A percentile compares a stretch with the other conserved stretches of the same genome.
Conservation (phyloP, 768 basidiomycete species). For the Pilatotrama ljubarskyi region DNA sequence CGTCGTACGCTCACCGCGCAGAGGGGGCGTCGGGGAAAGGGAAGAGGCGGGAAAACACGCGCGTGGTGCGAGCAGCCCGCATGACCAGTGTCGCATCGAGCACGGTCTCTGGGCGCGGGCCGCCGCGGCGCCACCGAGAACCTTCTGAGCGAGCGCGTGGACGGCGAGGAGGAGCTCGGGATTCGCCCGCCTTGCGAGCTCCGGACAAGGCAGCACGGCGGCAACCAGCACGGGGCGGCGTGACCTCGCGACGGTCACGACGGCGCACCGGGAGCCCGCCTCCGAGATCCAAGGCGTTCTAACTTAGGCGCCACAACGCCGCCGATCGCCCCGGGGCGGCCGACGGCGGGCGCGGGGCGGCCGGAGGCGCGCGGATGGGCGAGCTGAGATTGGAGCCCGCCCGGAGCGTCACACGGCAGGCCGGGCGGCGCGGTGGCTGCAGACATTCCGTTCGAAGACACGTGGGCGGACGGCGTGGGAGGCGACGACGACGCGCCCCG, state of each 20-base stretch:
- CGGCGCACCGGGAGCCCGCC: constrained; percentile 4
- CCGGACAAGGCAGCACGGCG: background rate
- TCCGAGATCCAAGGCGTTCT: background rate
- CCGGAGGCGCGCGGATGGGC: background rate
- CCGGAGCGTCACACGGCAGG: background rate
- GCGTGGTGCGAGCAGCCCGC: background rate
- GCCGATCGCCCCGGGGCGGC: background rate
- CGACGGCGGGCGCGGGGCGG: background rate
- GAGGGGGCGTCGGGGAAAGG: background rate
- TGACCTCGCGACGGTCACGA: background rate
- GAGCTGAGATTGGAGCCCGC: background rate
- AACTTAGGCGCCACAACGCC: background rate
- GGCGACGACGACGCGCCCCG: constrained; percentile 2
- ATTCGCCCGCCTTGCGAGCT: background rate
- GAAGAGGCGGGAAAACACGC: background rate
- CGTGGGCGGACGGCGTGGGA: constrained; percentile 27
- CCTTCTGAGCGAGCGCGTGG: background rate
- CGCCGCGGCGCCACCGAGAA: constrained; percentile 7
- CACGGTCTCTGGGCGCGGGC: background rate
- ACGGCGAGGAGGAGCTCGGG: background rate
- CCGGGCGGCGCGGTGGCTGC: constrained; percentile 18
- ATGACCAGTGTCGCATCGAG: background rate
- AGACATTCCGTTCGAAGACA: constrained; percentile 23
- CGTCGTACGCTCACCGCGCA: background rate
- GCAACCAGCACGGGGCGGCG: background rate